Base-by-base conservation (phyloP, 352 stramenopile species). In the Pythium rishiriense region DNA sequence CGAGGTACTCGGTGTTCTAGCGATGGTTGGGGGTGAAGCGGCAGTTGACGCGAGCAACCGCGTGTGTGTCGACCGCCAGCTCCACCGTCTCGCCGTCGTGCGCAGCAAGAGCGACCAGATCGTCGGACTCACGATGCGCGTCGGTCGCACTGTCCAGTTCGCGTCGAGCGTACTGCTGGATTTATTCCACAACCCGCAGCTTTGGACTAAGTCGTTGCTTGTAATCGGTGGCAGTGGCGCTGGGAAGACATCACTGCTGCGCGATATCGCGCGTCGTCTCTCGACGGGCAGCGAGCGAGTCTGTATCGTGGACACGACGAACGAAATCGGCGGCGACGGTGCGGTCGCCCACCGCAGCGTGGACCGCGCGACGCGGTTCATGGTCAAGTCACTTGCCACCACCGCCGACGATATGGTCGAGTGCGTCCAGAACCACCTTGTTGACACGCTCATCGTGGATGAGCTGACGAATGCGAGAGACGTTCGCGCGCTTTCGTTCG, bases 231-330 rank as follows among this genome's bases (percentile, higher is more conserved):
- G 78, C 10, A 68, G 72, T 2, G 80, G 85, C 3, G 79, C 64
- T 21, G 91, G 88, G 19, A 97, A 97, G 60, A 96, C 87, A 15
- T 94, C 87, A 1, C 63, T 97, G 3, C 80, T 98, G 26, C 76
- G 87, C 59, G 87, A 97, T 43, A 78, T 93, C 25, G 79, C 84
- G 11, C 66, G 82, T 0, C 78, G 73, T 24, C 62, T 97, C 21
- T 75, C 87, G 0, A 59, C 73, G 33, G 74, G 64, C 9, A 69
- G 68, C 33, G 72, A 83, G 70, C 94, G 90, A 53, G 83, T 96
- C 12, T 79, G 84, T 21, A 90, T 96, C 33, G 85, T 97, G n/a
- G 91, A 97, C 72, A 96, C 89, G 35, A 90, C 74, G n/a, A 96
- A 96, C 71, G 88, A 97, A 61, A 96, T 97, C 65, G 86, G 76